A percentile compares a stretch with the other conserved stretches of the same genome.
Conservation (phyloP, 441 rosid genomes). For the Adansonia gregorii region DNA sequence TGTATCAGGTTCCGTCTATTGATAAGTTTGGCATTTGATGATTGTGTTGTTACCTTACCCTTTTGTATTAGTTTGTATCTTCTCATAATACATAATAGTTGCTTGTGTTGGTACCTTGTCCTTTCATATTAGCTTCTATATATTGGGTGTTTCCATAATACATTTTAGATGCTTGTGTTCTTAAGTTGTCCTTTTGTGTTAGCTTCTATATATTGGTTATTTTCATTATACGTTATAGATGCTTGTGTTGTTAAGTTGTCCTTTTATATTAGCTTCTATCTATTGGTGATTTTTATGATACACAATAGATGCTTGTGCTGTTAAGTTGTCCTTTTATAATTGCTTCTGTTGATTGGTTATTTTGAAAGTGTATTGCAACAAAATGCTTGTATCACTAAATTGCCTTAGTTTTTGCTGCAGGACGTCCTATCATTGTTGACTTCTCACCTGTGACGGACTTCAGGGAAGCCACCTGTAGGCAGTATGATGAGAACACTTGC, state of each 20-base stretch:
- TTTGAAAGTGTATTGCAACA: neutral
- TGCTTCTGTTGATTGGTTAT: neutral
- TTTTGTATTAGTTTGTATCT: neutral
- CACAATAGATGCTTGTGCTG: neutral
- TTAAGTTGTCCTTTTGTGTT: neutral
- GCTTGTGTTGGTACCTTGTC: neutral
- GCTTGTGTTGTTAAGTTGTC: neutral
- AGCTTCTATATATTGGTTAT: neutral
- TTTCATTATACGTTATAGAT: neutral
- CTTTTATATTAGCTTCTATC: neutral
- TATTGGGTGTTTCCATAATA: neutral
- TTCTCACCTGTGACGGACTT: slow-evolving; percentile 62
- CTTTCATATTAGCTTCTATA: neutral
- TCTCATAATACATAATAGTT: neutral
- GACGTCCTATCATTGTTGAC: slow-evolving; percentile 52
- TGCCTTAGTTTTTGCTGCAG: slow-evolving; percentile 30
- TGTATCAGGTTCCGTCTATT: neutral
- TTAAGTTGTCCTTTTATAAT: neutral
- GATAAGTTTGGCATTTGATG: neutral
- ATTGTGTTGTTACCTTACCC: neutral
- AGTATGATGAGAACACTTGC: slow-evolving; percentile 53
- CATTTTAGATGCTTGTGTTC: neutral
- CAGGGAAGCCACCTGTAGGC: slow-evolving; percentile 59
- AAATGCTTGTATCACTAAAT: neutral
- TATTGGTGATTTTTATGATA: neutral